Percentiles rank a stretch among this genome's conserved stretches.
Conservation (phyloP, 495 filamentous ascomycete genomes). For the Penicillium desertorum region DNA sequence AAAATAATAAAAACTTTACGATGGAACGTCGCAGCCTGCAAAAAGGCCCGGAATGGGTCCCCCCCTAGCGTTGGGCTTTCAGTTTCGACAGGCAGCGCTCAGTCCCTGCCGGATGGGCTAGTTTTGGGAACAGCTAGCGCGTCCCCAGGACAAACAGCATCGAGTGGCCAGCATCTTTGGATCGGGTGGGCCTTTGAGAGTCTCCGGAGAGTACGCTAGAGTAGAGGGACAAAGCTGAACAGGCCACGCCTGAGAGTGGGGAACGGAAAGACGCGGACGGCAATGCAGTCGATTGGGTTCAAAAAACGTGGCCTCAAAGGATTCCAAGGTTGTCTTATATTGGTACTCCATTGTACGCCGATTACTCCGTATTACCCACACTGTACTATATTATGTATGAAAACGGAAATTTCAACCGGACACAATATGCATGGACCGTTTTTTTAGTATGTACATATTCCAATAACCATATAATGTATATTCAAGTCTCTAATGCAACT, state of each 20-base stretch:
- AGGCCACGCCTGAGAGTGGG: conserved; percentile 21
- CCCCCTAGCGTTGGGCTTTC: conserved; percentile 14
- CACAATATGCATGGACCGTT: neutral
- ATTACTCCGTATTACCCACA: conserved; percentile 3
- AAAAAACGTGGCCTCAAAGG: conserved; percentile 42
- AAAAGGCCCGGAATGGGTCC: conserved; percentile 21
- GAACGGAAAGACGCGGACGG: conserved; percentile 45
- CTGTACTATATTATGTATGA: neutral
- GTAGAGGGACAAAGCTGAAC: conserved; percentile 10
- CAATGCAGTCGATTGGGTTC: conserved; percentile 44
- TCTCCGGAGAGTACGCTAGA: conserved; percentile 11
- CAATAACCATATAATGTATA: neutral
- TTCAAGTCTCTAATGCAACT: neutral
- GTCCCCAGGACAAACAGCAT: conserved; percentile 27
- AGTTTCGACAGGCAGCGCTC: conserved; percentile 20
- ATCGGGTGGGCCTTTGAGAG: conserved; percentile 19
- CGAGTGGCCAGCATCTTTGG: conserved; percentile 31
- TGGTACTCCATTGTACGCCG: conserved; percentile 8
- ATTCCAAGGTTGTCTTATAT: conserved; percentile 6
- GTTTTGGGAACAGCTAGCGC: conserved; percentile 26
- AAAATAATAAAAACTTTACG: conserved; percentile 7
- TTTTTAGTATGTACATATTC: neutral
- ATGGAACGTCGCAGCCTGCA: conserved; percentile 22
- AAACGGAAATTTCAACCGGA: neutral
- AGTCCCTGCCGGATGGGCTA: conserved; percentile 22